Base-by-base conservation (phyloP, 2,329 filamentous ascomycete genomes). In the Gnomoniopsis sp. region DNA sequence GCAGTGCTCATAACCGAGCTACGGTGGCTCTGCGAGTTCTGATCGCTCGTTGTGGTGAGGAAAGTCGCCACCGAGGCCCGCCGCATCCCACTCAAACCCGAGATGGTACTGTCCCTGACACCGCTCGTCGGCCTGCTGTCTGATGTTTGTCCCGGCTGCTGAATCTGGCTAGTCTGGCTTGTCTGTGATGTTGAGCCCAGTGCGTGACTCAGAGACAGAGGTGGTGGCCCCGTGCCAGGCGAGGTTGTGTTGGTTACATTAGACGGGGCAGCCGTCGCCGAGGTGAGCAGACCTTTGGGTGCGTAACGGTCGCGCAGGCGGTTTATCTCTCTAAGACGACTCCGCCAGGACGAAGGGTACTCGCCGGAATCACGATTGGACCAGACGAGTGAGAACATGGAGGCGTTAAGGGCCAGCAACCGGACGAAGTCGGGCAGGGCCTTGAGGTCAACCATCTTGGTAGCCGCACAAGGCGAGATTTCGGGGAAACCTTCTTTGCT, bases 311-410 rank as follows among this genome's bases (percentile, higher is more conserved):
- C 90, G 30, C 92, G 86, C 52, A 99, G 81, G 48, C 86, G 84
- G 70, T 89, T 88, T 70, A 99, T 96, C 70, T 93, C 90, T 51
- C 89, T 85, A 14, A 98, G 82, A 51, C 95, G 87, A 66, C 88
- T 90, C 59, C 91, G 87, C 95, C 95, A 98, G 10, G 91, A 90
- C 12, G 91, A 95, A 33, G 95, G 82, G 68, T 96, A 88, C 71
- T 96, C 92, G 58, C 89, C 89, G 6, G 88, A 88, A 63, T 89
- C 84, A 49, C 87, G 82, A 67, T 85, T 87, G 49, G 85, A 84
- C 91, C 93, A 97, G n/a, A 97, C 93, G 48, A 89, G 83, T 2
- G 90, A 91, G 72, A 98, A 97, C 10, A 98, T 91, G 15, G 91
- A 96, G 0, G 95, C 93, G 69, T 97, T 98, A 62, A 99, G 83